Conservation (phyloP, 2,329 filamentous ascomycete genomes). For the Cadophora luteo-olivacea region DNA sequence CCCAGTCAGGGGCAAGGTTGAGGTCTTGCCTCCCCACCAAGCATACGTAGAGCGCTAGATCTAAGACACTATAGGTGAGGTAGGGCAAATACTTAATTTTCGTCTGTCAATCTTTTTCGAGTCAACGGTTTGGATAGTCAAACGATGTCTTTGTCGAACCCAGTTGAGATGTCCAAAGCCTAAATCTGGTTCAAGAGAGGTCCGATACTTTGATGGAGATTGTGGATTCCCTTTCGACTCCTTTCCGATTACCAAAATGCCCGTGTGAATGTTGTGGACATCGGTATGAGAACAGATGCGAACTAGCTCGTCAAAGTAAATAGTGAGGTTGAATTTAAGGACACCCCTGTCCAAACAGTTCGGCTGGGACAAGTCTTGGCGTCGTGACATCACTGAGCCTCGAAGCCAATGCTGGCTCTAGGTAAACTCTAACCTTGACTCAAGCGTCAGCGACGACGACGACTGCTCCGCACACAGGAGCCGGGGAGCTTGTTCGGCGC, state of each 20-base stretch:
- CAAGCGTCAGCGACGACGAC: background rate
- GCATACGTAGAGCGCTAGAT: background rate
- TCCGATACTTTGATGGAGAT: too few species aligned
- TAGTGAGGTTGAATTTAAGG: background rate
- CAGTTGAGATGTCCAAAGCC: too few species aligned
- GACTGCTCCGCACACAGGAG: background rate
- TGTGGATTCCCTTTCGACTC: background rate
- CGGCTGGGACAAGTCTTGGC: background rate
- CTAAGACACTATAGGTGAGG: background rate
- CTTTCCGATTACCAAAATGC: background rate
- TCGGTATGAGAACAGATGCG: background rate
- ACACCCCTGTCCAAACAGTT: background rate
- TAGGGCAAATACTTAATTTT: too few species aligned
- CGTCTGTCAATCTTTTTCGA: too few species aligned
- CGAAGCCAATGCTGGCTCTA: background rate
- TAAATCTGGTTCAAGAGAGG: too few species aligned
- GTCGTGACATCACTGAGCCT: constrained; percentile 8
- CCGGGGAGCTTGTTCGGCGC: background rate
- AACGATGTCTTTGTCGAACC: too few species aligned
- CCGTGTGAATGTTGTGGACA: background rate
- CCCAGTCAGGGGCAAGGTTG: background rate
- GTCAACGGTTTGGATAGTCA: too few species aligned
- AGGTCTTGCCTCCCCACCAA: too few species aligned
- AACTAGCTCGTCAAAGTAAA: background rate
- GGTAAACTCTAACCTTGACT: background rate